Base-by-base conservation (phyloP, 2,329 filamentous ascomycete genomes). In the Paracamarosporium sp. region DNA sequence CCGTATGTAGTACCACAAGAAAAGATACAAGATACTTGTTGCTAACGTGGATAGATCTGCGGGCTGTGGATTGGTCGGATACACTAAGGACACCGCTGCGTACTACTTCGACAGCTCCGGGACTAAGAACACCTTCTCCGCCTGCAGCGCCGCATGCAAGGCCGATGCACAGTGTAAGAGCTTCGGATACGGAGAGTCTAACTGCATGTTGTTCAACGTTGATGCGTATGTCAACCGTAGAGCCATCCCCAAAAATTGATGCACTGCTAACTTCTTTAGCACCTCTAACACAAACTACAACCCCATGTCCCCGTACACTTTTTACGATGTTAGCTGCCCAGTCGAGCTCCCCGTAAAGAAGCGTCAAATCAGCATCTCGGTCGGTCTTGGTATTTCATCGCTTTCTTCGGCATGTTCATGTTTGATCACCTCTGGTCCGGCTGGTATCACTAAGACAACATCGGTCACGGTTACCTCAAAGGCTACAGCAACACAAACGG, bases 91-190 rank as follows among this genome's bases (percentile, higher is more conserved):
- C 30, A 69, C 61, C 3, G 61, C 67, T 4, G 71, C 70, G 11
- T 74, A 73, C 64, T 71, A 70, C 61, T 74, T 74, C 47, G 71
- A 74, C 44, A 72, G 69, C 25, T 69, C 63, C 43, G 71, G 71
- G 24, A 74, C 70, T 2, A 71, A 71, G 61, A 74, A 73, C 58
- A 74, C 64, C 7, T 74, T 65, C 46, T 47, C 63, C 2, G 64
- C 67, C 9, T 74, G 71, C 61, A 63, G 62, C 28, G 67, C 65
- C 2, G 67, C 69, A 36, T 74, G 71, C 66, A 70, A 71, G 43
- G 71, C 70, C 9, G 71, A 74, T 47, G 55, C 60, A 11, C 68
- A 71, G 28, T 74, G 71, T 60, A 67, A 68, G 60, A 67, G 64
- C 40, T 74, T 73, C 28, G 71, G 69, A 20, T 74, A 73, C 35